phyloP scores from a whole-genome alignment of 1,139 yeast species.

The Wickerhamomyces sp. region DNA sequence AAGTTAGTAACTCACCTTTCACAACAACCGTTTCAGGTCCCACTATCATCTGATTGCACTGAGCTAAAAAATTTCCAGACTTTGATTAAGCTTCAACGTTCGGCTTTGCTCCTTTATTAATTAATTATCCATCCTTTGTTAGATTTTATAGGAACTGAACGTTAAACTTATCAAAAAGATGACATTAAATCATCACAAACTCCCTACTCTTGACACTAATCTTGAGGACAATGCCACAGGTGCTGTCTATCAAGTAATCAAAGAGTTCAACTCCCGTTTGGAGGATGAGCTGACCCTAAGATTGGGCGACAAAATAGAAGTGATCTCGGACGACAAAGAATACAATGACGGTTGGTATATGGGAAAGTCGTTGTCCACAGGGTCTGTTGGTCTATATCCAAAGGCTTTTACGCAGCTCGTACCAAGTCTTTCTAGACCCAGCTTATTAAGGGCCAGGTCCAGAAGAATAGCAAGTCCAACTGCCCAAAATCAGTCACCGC shows the following conservation, averaged over 20 bases:
- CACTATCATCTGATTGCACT: too few species aligned
- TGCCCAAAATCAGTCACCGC: constrained; percentile 14
- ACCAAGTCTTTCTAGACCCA: constrained; percentile 27
- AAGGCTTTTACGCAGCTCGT: constrained; percentile 66
- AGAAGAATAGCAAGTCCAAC: constrained; percentile 39
- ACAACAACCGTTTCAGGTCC: too few species aligned
- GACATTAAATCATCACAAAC: too few species aligned
- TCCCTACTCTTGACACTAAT: constrained; percentile 13
- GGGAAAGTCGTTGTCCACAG: constrained; percentile 73
- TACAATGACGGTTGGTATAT: constrained; percentile 98
- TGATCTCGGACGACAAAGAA: constrained; percentile 86
- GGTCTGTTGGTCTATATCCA: constrained; percentile 83
- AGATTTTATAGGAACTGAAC: too few species aligned
- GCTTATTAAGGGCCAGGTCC: constrained; percentile 52
- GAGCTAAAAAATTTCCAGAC: too few species aligned
- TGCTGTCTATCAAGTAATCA: constrained; percentile 53
- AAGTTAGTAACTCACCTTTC: too few species aligned
- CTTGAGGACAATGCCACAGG: constrained; percentile 20
- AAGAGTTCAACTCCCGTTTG: constrained; percentile 78
- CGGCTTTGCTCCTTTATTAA: too few species aligned
- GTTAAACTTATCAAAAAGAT: too few species aligned
- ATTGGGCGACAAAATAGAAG: constrained; percentile 84
- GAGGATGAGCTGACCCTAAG: constrained; percentile 82
- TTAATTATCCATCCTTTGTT: too few species aligned
- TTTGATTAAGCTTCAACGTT: too few species aligned